These are phyloP conservation scores for Hibiscus tridactylites DNA, from an alignment of 345 rosid genomes.

Conservation along the genomic window DNA sequence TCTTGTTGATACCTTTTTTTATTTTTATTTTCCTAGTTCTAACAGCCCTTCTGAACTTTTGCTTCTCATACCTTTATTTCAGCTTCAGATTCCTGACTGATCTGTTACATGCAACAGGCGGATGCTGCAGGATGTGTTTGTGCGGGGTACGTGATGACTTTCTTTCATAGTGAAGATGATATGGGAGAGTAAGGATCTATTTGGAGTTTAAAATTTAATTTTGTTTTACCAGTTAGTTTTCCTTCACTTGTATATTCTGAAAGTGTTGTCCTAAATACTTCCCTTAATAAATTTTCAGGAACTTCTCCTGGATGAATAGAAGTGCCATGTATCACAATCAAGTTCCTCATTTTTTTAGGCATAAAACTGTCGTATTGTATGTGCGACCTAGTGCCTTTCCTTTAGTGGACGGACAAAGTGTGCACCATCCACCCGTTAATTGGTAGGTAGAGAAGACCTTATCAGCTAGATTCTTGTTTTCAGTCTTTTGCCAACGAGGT, in stretches of 20 bases:
- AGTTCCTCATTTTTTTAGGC: background rate
- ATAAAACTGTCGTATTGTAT: background rate
- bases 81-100: background rate
- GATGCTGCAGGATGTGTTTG: background rate
- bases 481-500: background rate
- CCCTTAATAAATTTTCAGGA: background rate
- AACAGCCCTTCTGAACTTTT: background rate
- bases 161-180: background rate
- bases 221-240: background rate
- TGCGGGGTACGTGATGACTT: background rate
- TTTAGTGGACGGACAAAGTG: background rate
- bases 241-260: background rate
- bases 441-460: background rate
- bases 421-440: background rate
- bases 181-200: conserved; percentile 1
- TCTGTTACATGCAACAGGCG: background rate
- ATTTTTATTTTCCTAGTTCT: background rate
- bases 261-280: background rate
- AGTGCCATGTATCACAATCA: background rate
- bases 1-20: background rate
- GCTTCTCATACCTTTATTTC: background rate
- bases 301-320: background rate
- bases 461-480: background rate
- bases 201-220: background rate
- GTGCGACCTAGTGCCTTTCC: background rate